Percentiles rank a stretch among this genome's conserved stretches.
phyloP scores from a whole-genome alignment of 805 yeast genomes.

The Saccharomycopsis capsularis region DNA sequence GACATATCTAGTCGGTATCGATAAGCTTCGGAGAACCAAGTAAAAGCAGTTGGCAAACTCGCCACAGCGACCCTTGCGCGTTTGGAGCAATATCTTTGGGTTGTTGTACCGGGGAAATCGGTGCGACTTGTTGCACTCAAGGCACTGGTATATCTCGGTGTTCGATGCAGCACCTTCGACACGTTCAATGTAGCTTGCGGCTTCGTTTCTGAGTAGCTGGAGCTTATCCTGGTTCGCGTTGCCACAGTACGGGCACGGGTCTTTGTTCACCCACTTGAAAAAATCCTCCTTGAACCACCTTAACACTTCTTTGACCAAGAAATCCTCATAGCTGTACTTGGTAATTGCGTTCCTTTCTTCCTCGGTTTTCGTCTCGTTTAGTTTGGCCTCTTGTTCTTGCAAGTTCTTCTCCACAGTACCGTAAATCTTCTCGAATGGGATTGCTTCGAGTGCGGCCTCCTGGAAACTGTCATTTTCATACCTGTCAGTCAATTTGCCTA shows the following conservation, averaged over 20 bases:
- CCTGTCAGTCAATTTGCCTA: constrained; percentile 15
- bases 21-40: constrained; percentile 60
- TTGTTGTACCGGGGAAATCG: constrained; percentile 76
- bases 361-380: constrained; percentile 14
- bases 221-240: constrained; percentile 36
- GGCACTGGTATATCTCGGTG: constrained; percentile 62
- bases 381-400: constrained; percentile 26
- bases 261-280: constrained; percentile 77
- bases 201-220: constrained; percentile 30
- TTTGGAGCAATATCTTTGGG: constrained; percentile 52
- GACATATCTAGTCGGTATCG: constrained; percentile 54
- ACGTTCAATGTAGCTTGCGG: constrained; percentile 41
- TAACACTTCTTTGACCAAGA: constrained; percentile 49
- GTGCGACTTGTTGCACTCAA: constrained; percentile 37
- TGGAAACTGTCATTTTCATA: constrained; percentile 41
- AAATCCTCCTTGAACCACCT: constrained; percentile 72
- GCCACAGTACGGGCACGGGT: constrained; percentile 51
- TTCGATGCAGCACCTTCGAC: constrained; percentile 43
- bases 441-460: constrained; percentile 52
- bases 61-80: constrained; percentile 80
- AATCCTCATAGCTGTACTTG: constrained; percentile 39
- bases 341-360: constrained; percentile 1
- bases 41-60: constrained; percentile 91
- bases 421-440: constrained; percentile 56
- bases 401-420: constrained; percentile 51